Evolutionary conservation across 176 grass and related monocot species (phyloP).

Genomic region (Luzula sylvatica): DNA sequence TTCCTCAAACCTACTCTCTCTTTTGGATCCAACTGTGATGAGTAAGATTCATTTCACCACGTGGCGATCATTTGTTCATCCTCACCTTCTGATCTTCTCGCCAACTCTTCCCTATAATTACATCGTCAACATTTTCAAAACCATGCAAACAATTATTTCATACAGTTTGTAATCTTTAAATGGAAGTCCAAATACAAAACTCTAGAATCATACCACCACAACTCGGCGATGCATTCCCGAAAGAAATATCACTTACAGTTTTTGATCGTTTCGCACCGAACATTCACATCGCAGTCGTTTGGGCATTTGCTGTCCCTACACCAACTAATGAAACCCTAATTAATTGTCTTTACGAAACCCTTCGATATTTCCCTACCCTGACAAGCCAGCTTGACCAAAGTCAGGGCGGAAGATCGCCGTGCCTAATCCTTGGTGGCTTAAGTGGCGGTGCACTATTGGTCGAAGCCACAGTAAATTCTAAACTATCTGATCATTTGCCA

Average conservation of each 20-base stretch:
- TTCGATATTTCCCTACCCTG: constrained; percentile 27
- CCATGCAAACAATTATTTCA: no score
- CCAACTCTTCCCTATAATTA: no score
- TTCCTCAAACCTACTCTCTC: no score
- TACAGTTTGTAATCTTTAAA: not conserved
- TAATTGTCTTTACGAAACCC: constrained; percentile 25
- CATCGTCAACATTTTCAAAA: no score
- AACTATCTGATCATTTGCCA: constrained; percentile 10
- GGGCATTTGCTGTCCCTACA: constrained; percentile 36
- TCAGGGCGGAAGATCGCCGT: not conserved
- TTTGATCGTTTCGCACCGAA: constrained; percentile 39
- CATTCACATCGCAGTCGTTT: constrained; percentile 49
- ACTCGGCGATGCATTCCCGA: not conserved
- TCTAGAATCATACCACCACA: constrained; percentile 34
- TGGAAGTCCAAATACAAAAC: constrained; percentile 55
- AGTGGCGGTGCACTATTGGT: constrained; percentile 23
- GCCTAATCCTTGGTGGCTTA: constrained; percentile 31
- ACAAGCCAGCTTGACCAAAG: constrained; percentile 16
- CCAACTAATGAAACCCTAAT: constrained; percentile 27
- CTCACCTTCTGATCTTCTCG: no score
- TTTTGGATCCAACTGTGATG: no score
- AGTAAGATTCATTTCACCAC: no score
- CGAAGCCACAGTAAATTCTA: constrained; percentile 28
- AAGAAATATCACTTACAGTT: constrained; percentile 26
- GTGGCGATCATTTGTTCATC: no score